Evolutionary conservation across 768 basidiomycete species (phyloP), one percentile per base, ranked within the genome.

Genomic region (Lepiota subincarnata): DNA sequence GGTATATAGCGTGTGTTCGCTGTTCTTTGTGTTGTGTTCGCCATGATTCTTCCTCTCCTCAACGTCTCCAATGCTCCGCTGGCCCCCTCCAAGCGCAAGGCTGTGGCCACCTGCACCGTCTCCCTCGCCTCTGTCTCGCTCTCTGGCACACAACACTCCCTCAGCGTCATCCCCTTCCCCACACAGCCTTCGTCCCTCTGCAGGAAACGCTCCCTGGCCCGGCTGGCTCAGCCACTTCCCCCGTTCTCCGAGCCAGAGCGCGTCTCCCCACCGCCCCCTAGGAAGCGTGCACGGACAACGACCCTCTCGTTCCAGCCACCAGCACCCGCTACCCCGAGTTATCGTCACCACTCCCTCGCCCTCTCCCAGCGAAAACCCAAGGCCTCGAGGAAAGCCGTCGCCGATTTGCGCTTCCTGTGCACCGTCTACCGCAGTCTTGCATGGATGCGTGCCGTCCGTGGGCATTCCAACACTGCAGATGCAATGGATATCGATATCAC

Each of bases 211-310:
- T 41, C 50, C 11, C 24, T 43, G 6, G n/a, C 42, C 8, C 20
- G 42, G 22, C 42, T 28, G 34, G 35, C 24, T 10, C 50, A 52
- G 18, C 50, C 50, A 8, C 36, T 14, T 20, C 24, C 11, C 37
- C 42, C 42, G 50, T 44, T 42, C 42, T 52, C 43, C 13, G 51
- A 47, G 37, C 53, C 45, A 31, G 38, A 48, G 47, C 53, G 18
- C 12, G 12, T 20, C n/a, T 18, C 53, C 41, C 34, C 53, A 13
- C 41, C 34, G 4, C 44, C 53, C 13, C 53, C 53, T 11, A 20
- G 53, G 28, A 54, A 54, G 40, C 53, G 53, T 28, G 53, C 53
- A n/a, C 37, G 53, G 12, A 54, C 48, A 41, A 22, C 53, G 13
- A 41, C 31, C 24, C 39, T 54, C n/a, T 54, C 45, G n/a, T 1